phyloP scores from a whole-genome alignment of 345 rosid genomes.

The Gossypium arboreum region DNA sequence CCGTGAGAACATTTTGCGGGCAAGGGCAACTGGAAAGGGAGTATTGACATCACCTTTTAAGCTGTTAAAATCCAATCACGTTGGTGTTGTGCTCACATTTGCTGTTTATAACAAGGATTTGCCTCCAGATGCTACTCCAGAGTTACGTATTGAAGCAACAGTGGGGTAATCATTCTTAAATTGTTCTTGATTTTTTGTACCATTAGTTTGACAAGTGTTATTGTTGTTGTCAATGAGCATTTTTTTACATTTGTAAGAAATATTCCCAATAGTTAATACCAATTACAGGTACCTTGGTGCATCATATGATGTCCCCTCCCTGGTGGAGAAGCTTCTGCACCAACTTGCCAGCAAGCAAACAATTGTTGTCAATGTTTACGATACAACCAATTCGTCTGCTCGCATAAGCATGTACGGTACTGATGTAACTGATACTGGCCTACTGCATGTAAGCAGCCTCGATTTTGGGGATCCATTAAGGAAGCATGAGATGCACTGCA shows the following conservation, averaged over 20 bases:
- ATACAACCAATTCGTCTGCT: conserved; percentile 66
- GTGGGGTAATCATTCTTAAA: conserved; percentile 55
- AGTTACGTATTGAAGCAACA: conserved; percentile 64
- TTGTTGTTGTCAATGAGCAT: neutral
- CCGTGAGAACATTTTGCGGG: conserved; percentile 84
- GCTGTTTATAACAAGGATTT: conserved; percentile 72
- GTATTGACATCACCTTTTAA: conserved; percentile 94
- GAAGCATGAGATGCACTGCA: conserved; percentile 95
- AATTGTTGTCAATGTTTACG: conserved; percentile 82
- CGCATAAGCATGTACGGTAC: conserved; percentile 79
- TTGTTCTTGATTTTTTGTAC: conserved; percentile 11
- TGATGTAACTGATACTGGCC: conserved; percentile 57
- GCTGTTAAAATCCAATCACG: conserved; percentile 84
- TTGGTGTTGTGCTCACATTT: conserved; percentile 91
- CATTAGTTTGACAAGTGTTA: neutral
- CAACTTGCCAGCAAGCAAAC: conserved; percentile 93
- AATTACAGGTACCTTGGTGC: conserved; percentile 81
- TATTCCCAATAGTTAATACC: neutral
- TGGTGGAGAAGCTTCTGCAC: conserved; percentile 89
- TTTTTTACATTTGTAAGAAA: neutral
- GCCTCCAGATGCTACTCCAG: conserved; percentile 65
- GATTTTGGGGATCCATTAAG: conserved; percentile 93
- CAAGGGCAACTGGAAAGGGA: conserved; percentile 93
- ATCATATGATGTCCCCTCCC: conserved; percentile 87
- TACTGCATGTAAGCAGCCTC: conserved; percentile 51